Evolutionary conservation across 2,329 filamentous ascomycete genomes (phyloP).

Genomic region (Emergomyces pasteurianus): DNA sequence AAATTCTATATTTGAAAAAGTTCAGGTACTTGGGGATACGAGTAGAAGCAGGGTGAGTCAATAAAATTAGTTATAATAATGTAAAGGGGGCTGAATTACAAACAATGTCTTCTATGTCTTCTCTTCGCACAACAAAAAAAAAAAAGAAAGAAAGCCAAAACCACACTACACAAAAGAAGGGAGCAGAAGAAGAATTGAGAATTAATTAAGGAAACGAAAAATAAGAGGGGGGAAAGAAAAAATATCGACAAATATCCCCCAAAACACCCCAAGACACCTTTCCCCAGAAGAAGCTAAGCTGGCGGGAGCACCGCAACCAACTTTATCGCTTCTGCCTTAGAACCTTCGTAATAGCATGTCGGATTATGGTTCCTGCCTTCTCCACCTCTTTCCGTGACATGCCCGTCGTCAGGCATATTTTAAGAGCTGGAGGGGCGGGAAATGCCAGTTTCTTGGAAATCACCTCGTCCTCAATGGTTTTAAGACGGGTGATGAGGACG

Average conservation of each 20-base stretch:
- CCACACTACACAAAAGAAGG: not conserved
- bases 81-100: not conserved
- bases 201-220: not conserved
- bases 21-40: no score
- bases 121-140: not conserved
- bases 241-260: not conserved
- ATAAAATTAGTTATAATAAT: not conserved
- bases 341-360: conserved; percentile 89
- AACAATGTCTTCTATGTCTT: not conserved
- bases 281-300: not conserved
- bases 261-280: not conserved
- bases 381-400: conserved; percentile 91
- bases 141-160: not conserved
- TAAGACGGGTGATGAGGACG: conserved; percentile 78
- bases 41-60: not conserved
- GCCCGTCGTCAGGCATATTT: conserved; percentile 80
- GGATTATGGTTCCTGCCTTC: conserved; percentile 76
- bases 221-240: not conserved
- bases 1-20: no score
- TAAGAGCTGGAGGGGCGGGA: conserved; percentile 67
- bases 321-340: conserved; percentile 43
- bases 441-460: conserved; percentile 57
- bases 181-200: conserved; percentile 4
- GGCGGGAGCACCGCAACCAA: conserved; percentile 1
- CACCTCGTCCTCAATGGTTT: conserved; percentile 58